Evolutionary conservation across 2,329 filamentous ascomycete genomes (phyloP).

Genomic region (Ceratocystis colombiana): DNA sequence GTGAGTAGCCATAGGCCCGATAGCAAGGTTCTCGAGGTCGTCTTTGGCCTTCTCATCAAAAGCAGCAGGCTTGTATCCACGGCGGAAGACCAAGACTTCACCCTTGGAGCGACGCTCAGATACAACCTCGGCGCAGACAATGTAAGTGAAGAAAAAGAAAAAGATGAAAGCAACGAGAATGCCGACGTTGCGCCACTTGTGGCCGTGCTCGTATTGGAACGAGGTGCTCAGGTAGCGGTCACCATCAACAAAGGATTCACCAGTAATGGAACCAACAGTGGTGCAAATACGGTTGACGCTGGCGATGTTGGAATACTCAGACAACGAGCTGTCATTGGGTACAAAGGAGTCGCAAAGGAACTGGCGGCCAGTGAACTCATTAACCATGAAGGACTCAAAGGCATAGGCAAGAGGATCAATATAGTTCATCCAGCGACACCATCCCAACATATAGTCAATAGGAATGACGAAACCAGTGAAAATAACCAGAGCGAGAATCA

Average conservation of each 20-base stretch:
- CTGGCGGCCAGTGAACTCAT: slow-evolving; percentile 62
- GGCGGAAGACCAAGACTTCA: slow-evolving; percentile 64
- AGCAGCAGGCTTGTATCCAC: slow-evolving; percentile 51
- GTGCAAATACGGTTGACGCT: slow-evolving; percentile 45
- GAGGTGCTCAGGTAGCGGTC: slow-evolving; percentile 45
- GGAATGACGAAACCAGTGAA: slow-evolving; percentile 62
- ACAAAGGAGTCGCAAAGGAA: slow-evolving; percentile 45
- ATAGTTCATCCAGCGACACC: slow-evolving; percentile 77
- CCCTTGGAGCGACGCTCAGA: slow-evolving; percentile 62
- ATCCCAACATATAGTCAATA: slow-evolving; percentile 60
- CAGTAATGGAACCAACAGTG: slow-evolving; percentile 48
- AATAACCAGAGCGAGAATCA: slow-evolving; percentile 57
- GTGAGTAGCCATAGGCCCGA: slow-evolving; percentile 42
- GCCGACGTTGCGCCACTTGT: slow-evolving; percentile 63
- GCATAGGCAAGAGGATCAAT: slow-evolving; percentile 69
- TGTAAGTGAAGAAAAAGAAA: slow-evolving; percentile 53
- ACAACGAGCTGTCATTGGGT: slow-evolving; percentile 34
- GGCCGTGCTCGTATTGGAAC: slow-evolving; percentile 46
- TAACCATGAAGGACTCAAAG: slow-evolving; percentile 72
- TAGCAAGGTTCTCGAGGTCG: slow-evolving; percentile 46
- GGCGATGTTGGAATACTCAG: slow-evolving; percentile 34
- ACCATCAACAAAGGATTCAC: slow-evolving; percentile 44
- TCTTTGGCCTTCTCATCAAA: slow-evolving; percentile 53
- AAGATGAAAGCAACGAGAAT: slow-evolving; percentile 55
- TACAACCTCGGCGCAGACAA: slow-evolving; percentile 55